Evolutionary conservation across 805 yeast species (phyloP), one percentile per base, ranked within the genome.

Genomic region (Nakazawaea laoshanensis): DNA sequence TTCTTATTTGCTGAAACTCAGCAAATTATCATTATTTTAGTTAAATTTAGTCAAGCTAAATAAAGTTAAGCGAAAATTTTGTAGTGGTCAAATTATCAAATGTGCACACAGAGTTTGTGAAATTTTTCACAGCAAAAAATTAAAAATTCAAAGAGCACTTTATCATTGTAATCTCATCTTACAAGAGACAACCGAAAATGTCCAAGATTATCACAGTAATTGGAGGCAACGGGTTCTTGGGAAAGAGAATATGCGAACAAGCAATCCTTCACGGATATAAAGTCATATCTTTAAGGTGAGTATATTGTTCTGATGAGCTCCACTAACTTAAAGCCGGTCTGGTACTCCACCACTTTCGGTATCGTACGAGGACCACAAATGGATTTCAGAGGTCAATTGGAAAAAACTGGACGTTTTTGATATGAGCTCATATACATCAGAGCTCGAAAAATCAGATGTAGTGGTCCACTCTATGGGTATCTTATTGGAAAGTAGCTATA

Each of bases 211-310:
- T 57, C 3, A 73, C 84, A 3, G 84, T 87, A 0, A 74, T 87
- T 47, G 97, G 97, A 12, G 96, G 96, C 1, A 75, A 73, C 43
- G 96, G 96, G 7, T 84, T 84, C 49, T 53, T 88, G 12, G 80
- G 73, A 44, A 65, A 61, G 36, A 59, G 77, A 21, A 75, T 88
- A 7, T 83, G 94, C 48, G 78, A 77, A 48, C 65, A 67, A 2
- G 94, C 81, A 0, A 53, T 82, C 1, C 56, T 53, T 15, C 52
- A 70, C 13, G 94, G 94, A 0, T 74, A 65, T 51, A 52, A 67
- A 8, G 94, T 87, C 4, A 64, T 77, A 1, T 72, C 94, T 0
- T 55, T 84, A n/a, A 71, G 84, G 47, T 49, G 43, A 38, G 59
- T 49, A 24, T 17, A 21, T 14, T n/a, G 14, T 11, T 24, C 26